Evolutionary conservation across 441 rosid genomes (phyloP).

Genomic region (Mallotus repandus): DNA sequence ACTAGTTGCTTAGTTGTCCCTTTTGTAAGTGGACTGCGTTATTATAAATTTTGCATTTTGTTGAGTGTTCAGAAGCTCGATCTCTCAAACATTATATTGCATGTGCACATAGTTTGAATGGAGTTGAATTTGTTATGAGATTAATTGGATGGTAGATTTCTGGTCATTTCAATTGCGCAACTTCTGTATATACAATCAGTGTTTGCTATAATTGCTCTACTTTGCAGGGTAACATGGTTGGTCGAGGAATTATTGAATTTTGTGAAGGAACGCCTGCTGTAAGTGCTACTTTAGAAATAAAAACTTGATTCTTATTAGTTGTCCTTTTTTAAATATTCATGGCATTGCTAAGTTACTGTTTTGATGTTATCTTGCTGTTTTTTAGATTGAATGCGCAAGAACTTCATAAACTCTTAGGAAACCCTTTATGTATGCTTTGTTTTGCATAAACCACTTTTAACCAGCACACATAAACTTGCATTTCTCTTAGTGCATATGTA

Average conservation of each 20-base stretch:
- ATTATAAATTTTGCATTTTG: not conserved
- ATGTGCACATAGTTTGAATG: not conserved
- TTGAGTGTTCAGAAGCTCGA: not conserved
- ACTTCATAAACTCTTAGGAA: not conserved
- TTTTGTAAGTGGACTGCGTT: not conserved
- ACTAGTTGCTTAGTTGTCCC: not conserved
- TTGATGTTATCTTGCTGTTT: not conserved
- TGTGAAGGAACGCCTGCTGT: constrained; percentile 84
- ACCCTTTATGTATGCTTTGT: not conserved
- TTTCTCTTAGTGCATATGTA: not conserved
- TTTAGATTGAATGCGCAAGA: not conserved
- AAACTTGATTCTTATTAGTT: not conserved
- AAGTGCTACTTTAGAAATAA: constrained; percentile 27
- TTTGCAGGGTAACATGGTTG: constrained; percentile 65
- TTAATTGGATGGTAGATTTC: not conserved
- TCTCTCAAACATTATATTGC: not conserved
- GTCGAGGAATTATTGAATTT: constrained; percentile 71
- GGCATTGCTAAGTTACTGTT: not conserved
- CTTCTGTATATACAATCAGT: constrained; percentile 6
- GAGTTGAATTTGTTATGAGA: not conserved
- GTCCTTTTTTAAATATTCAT: not conserved
- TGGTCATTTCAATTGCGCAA: constrained; percentile 2
- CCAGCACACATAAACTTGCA: not conserved
- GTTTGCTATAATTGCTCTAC: not conserved
- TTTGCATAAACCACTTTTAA: not conserved